Evolutionary conservation across 1,284 basidiomycete species (phyloP), one percentile per base, ranked within the genome.

Genomic region (Volvariella surrecta): DNA sequence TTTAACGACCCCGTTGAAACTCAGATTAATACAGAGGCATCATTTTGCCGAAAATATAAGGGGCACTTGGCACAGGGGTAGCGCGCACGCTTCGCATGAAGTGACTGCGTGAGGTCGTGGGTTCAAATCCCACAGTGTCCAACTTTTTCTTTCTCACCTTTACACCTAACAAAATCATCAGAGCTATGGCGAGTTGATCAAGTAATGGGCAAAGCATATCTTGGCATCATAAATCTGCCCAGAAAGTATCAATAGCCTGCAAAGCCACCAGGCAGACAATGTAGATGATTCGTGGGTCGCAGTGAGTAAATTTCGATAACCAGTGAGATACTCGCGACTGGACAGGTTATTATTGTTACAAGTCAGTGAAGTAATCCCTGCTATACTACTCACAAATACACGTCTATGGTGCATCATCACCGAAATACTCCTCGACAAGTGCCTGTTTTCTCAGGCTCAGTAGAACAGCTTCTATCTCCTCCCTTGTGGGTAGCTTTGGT

Each of bases 401-500:
- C 16, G 10, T 20, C 24, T 35, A 50, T 46, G 43, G 50, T 38
- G 54, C 53, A 24, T 61, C 58, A 41, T 63, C 60, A 16, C 71
- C 71, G 48, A 74, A 74, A 51, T 74, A 73, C 66, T 95, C 89
- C 50, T 89, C 84, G 45, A 93, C 76, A 41, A 96, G 61, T 13
- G 84, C 83, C 60, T 80, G 73, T 67, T 96, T 96, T 58, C 88
- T 71, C 51, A 91, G 66, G 32, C 74, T 76, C 45, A 97, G 71
- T 44, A 97, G 60, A 17, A 86, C 76, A 22, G 65, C 62, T 57
- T 92, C 89, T 78, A 92, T 85, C 63, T 94, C 88, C 42, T 80
- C 75, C 39, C 73, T 68, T 1, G 74, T 79, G 2, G 89, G 83
- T 61, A 93, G 62, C 54, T 76, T 79, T 0, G 90, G 92, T 28